These are phyloP conservation scores for Camelina neglecta DNA, from an alignment of 345 rosid genomes.

Conservation along the genomic window DNA sequence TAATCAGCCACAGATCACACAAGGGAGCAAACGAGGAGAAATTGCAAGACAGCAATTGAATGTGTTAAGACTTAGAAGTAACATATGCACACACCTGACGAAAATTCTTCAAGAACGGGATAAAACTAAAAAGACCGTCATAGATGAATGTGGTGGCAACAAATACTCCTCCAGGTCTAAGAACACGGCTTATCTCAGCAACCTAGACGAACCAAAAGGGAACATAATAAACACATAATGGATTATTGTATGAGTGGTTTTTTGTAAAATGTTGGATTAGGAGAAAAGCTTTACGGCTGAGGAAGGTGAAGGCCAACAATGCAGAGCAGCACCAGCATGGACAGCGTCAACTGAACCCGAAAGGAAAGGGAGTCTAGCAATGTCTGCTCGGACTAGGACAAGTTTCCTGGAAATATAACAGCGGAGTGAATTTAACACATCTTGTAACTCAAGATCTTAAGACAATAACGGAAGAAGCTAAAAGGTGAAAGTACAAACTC, in stretches of 20 bases:
- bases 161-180: constrained; percentile 87
- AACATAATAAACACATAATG: not conserved
- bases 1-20: constrained; percentile 18
- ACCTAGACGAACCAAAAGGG: constrained; percentile 48
- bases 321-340: constrained; percentile 93
- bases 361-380: constrained; percentile 80
- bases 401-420: constrained; percentile 57
- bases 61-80: constrained; percentile 17
- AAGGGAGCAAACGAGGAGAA: not conserved
- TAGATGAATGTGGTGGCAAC: constrained; percentile 73
- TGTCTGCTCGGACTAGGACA: constrained; percentile 83
- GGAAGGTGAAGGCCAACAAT: constrained; percentile 95
- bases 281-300: constrained; percentile 59
- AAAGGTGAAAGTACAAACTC: constrained; percentile 53
- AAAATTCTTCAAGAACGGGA: constrained; percentile 57
- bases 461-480: not conserved
- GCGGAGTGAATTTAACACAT: not conserved
- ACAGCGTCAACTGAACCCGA: constrained; percentile 79
- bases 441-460: constrained; percentile 4
- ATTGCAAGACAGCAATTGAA: not conserved
- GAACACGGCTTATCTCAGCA: constrained; percentile 86
- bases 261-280: not conserved
- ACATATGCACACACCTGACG: constrained; percentile 55
- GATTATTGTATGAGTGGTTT: not conserved
- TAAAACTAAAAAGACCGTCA: constrained; percentile 60